Conservation (phyloP, 1,284 basidiomycete genomes). For the Trichosporon sp. region DNA sequence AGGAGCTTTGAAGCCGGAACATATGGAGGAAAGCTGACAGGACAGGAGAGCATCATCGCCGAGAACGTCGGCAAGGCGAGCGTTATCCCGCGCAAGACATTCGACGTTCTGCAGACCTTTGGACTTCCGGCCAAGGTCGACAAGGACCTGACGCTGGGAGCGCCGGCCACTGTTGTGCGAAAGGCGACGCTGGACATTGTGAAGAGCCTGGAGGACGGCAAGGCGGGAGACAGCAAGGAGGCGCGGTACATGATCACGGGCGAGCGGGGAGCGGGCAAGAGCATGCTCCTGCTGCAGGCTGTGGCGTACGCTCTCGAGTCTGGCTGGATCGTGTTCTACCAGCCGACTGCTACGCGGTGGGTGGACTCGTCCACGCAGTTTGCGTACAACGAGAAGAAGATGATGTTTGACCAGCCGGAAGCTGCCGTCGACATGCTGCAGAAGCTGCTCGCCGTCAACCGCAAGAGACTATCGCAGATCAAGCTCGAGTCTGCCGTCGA, state of each 20-base stretch:
- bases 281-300: conserved; percentile 70
- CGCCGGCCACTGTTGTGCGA: conserved; percentile 41
- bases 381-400: conserved; percentile 66
- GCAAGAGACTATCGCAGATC: conserved; percentile 30
- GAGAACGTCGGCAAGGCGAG: conserved; percentile 33
- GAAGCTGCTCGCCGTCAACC: conserved; percentile 44
- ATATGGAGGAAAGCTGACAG: not conserved
- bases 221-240: conserved; percentile 13
- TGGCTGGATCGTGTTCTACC: conserved; percentile 80
- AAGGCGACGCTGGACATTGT: conserved; percentile 38
- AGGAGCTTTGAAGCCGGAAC: not conserved
- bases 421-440: conserved; percentile 41
- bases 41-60: conserved; percentile 25
- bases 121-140: conserved; percentile 38
- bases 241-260: conserved; percentile 50
- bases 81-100: conserved; percentile 28
- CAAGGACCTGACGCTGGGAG: conserved; percentile 30
- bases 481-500: conserved; percentile 36
- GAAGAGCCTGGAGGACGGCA: conserved; percentile 25
- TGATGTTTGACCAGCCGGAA: conserved; percentile 71
- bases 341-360: conserved; percentile 67
- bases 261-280: conserved; percentile 75
- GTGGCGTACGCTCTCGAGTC: conserved; percentile 65
- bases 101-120: conserved; percentile 31
- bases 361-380: conserved; percentile 74